phyloP scores from a whole-genome alignment of 2,329 filamentous ascomycete species.

The Pezizomycotina sp. region DNA sequence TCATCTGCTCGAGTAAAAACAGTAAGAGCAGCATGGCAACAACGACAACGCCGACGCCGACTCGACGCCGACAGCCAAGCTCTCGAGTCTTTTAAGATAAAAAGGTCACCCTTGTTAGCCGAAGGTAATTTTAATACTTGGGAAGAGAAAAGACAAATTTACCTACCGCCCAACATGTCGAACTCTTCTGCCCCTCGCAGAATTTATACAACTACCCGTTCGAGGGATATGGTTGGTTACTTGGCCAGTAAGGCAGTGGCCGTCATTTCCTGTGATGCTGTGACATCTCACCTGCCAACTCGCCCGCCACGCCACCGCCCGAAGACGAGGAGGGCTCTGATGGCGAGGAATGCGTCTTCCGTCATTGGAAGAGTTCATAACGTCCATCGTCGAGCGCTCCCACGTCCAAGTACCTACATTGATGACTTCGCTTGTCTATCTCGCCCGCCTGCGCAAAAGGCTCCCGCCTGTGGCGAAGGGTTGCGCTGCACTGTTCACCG shows the following conservation, averaged over 20 bases:
- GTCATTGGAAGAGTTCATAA: conserved; percentile 78
- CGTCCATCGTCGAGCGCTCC: conserved; percentile 72
- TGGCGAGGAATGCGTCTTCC: conserved; percentile 43
- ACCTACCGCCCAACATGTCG: conserved; percentile 22
- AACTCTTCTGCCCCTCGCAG: conserved; percentile 62
- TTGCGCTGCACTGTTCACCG: conserved; percentile 93
- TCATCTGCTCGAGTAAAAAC: no score
- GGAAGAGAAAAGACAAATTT: no score
- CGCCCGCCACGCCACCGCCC: conserved; percentile 34
- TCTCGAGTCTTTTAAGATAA: no score
- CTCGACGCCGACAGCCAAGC: no score
- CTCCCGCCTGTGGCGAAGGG: conserved; percentile 86
- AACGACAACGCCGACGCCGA: no score
- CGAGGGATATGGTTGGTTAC: conserved; percentile 59
- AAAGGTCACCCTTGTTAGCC: no score
- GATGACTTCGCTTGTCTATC: conserved; percentile 93
- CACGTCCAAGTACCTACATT: conserved; percentile 95
- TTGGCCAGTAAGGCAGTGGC: conserved; percentile 56
- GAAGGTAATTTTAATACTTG: no score
- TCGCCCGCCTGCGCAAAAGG: conserved; percentile 63
- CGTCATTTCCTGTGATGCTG: conserved; percentile 63
- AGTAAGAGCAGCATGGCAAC: no score
- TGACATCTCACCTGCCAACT: conserved; percentile 28
- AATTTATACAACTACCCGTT: conserved; percentile 67
- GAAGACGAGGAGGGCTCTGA: conserved; percentile 33